A percentile compares a stretch with the other conserved stretches of the same genome.
phyloP scores from a whole-genome alignment of 192 early-diverging fungal species.

The Umbelopsis sp. region DNA sequence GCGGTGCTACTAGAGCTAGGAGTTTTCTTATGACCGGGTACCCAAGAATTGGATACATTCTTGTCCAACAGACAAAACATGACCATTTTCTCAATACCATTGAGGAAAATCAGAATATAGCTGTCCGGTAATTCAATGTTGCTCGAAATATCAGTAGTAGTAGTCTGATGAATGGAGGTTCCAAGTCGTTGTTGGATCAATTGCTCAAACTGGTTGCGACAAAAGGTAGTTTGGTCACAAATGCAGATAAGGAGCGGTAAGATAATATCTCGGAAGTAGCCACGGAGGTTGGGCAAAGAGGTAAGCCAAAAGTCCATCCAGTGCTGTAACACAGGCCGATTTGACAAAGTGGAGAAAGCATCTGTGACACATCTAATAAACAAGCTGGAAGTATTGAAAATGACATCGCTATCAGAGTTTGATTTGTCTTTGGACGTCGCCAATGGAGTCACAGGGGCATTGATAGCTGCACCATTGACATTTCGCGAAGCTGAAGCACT shows the following conservation, averaged over 20 bases:
- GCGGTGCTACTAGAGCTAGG: neutral
- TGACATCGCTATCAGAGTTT: neutral
- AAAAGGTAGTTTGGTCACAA: slow-evolving; percentile 58
- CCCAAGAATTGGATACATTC: slow-evolving; percentile 36
- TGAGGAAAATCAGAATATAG: slow-evolving; percentile 52
- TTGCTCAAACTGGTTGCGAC: slow-evolving; percentile 25
- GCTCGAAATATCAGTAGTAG: too few relatives aligned
- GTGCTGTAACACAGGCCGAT: slow-evolving; percentile 69
- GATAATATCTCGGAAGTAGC: slow-evolving; percentile 62
- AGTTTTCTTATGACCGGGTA: slow-evolving; percentile 5
- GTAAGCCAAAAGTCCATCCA: slow-evolving; percentile 78
- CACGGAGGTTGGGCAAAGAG: slow-evolving; percentile 60
- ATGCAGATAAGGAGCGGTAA: slow-evolving; percentile 62
- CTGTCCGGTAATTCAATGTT: slow-evolving; percentile 38
- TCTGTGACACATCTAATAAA: slow-evolving; percentile 62
- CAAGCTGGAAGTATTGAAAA: slow-evolving; percentile 13
- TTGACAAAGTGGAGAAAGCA: slow-evolving; percentile 56
- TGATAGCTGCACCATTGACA: neutral
- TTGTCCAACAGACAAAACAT: slow-evolving; percentile 51
- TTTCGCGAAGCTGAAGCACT: neutral
- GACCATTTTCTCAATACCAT: slow-evolving; percentile 60
- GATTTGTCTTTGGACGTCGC: slow-evolving; percentile 5
- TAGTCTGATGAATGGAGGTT: neutral
- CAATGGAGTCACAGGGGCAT: neutral
- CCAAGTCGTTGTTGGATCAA: slow-evolving; percentile 16